These are phyloP conservation scores for Kuraishia capsulata DNA, from an alignment of 805 yeast species.

Conservation along the genomic window DNA sequence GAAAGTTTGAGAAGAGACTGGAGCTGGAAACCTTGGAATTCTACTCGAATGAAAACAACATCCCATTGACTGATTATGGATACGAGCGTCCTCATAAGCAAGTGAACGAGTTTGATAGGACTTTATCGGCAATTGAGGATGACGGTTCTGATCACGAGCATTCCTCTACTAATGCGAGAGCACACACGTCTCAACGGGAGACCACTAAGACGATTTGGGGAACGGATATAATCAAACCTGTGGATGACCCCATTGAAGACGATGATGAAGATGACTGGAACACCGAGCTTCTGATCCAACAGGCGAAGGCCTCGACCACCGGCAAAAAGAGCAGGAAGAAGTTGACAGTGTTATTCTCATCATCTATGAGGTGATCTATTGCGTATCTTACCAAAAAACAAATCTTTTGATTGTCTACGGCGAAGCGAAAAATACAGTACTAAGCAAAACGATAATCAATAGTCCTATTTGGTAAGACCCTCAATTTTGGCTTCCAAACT, in stretches of 20 bases:
- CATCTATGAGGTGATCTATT: not conserved
- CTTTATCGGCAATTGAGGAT: constrained; percentile 11
- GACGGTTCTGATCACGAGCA: not conserved
- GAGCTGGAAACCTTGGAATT: constrained; percentile 52
- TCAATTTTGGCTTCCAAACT: constrained; percentile 56
- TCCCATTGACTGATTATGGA: constrained; percentile 26
- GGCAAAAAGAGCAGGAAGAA: constrained; percentile 39
- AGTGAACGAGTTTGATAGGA: constrained; percentile 29
- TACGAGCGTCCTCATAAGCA: constrained; percentile 27
- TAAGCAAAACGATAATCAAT: not conserved
- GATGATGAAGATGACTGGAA: constrained; percentile 34
- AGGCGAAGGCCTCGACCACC: constrained; percentile 29
- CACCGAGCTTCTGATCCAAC: constrained; percentile 38
- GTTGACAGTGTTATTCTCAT: constrained; percentile 9
- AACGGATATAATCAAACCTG: constrained; percentile 41
- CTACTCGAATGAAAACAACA: constrained; percentile 46
- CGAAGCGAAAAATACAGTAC: too few species aligned
- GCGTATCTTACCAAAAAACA: not conserved
- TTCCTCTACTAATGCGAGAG: constrained; percentile 2
- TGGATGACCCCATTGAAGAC: constrained; percentile 27
- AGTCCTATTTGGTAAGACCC: constrained; percentile 35
- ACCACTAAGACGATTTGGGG: constrained; percentile 67
- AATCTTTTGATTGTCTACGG: not conserved
- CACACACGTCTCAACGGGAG: too few species aligned
- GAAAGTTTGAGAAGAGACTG: constrained; percentile 45